A percentile compares a stretch with the other conserved stretches of the same genome.
Evolutionary conservation across 805 yeast species (phyloP).

Genomic region (Nakazawaea anatomiae): DNA sequence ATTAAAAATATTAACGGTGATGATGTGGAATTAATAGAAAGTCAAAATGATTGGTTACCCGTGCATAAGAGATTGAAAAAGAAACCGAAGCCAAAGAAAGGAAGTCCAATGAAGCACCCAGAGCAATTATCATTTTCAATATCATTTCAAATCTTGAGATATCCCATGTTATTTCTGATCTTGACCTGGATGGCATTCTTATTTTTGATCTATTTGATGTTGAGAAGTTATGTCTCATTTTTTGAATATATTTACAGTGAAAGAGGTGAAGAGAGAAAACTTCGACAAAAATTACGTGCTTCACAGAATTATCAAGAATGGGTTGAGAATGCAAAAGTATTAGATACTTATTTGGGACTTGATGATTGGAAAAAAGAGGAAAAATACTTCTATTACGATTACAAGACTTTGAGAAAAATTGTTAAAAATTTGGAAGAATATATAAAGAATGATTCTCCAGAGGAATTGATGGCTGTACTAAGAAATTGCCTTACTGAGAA

Average conservation of each 20-base stretch:
- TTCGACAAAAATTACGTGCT: conserved; percentile 43
- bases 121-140: conserved; percentile 8
- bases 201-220: conserved; percentile 40
- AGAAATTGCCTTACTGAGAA: conserved; percentile 67
- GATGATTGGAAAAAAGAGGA: conserved; percentile 61
- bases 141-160: conserved; percentile 47
- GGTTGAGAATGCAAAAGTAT: conserved; percentile 46
- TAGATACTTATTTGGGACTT: conserved; percentile 55
- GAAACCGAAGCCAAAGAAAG: conserved; percentile 7
- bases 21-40: conserved; percentile 28
- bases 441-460: conserved; percentile 24
- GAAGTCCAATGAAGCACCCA: not conserved
- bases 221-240: conserved; percentile 56
- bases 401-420: conserved; percentile 47
- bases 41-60: conserved; percentile 44
- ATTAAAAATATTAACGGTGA: conserved; percentile 11
- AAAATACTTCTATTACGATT: conserved; percentile 62
- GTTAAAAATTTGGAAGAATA: conserved; percentile 33
- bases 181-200: conserved; percentile 49
- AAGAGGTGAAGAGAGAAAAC: conserved; percentile 47
- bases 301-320: conserved; percentile 56
- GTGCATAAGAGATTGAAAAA: conserved; percentile 21
- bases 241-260: conserved; percentile 57
- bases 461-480: conserved; percentile 47
- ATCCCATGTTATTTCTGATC: conserved; percentile 56